A percentile compares a stretch with the other conserved stretches of the same genome.
Conservation (phyloP, 345 rosid species). For the Orychophragmus violaceus region DNA sequence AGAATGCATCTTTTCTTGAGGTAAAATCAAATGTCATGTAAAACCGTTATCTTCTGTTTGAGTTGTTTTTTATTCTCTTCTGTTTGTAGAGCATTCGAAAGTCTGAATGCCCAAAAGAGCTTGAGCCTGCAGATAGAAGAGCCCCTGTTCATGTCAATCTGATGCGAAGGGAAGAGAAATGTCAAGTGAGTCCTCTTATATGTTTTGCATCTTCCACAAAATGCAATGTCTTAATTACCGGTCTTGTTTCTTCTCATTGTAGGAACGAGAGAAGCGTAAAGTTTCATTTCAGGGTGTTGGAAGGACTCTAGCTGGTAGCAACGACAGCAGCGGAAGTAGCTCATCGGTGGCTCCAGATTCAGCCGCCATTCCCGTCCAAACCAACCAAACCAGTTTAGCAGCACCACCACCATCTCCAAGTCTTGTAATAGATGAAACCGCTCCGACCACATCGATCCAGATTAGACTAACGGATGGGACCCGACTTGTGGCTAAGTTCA, state of each 20-base stretch:
- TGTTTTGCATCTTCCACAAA: not conserved
- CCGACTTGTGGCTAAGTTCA: slow-evolving; percentile 64
- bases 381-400: slow-evolving; percentile 30
- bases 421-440: slow-evolving; percentile 51
- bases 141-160: slow-evolving; percentile 84
- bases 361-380: slow-evolving; percentile 31
- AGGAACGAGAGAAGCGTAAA: slow-evolving; percentile 68
- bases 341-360: slow-evolving; percentile 19
- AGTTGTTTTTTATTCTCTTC: not conserved
- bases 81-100: slow-evolving; percentile 73
- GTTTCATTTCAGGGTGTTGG: slow-evolving; percentile 88
- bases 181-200: slow-evolving; percentile 57
- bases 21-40: slow-evolving; percentile 25
- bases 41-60: not conserved
- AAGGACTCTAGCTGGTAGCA: slow-evolving; percentile 71
- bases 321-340: slow-evolving; percentile 18
- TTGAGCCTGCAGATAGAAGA: slow-evolving; percentile 86
- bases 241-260: slow-evolving; percentile 16
- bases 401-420: slow-evolving; percentile 31
- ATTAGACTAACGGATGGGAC: slow-evolving; percentile 83
- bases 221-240: not conserved
- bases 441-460: slow-evolving; percentile 81
- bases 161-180: slow-evolving; percentile 69
- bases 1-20: slow-evolving; percentile 91
- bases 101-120: slow-evolving; percentile 98